Conservation (phyloP, 768 basidiomycete species). For the Pholiota microspora region DNA sequence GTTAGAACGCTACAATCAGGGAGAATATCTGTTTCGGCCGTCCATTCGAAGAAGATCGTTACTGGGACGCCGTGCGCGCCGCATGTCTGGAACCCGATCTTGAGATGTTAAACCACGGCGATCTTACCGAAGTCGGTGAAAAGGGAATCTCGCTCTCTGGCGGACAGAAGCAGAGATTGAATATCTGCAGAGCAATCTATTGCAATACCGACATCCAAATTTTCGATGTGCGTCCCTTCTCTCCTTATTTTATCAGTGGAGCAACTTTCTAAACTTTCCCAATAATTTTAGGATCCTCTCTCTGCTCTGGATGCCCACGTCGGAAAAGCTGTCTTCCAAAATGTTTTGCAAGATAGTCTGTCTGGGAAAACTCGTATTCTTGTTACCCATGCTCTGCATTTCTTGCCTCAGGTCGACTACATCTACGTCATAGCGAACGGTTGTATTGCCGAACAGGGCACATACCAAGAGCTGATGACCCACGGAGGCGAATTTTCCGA, state of each 20-base stretch:
- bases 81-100: slow-evolving; percentile 81
- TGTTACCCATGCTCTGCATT: slow-evolving; percentile 90
- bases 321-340: slow-evolving; percentile 82
- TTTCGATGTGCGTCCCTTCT: slow-evolving; percentile 67
- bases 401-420: slow-evolving; percentile 85
- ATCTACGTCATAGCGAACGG: slow-evolving; percentile 81
- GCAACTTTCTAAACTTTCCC: no score
- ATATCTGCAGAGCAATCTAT: slow-evolving; percentile 87
- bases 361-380: slow-evolving; percentile 78
- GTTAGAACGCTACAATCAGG: slow-evolving; percentile 78
- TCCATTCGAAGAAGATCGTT: slow-evolving; percentile 76
- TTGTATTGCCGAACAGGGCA: slow-evolving; percentile 74
- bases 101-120: slow-evolving; percentile 72
- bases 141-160: slow-evolving; percentile 86
- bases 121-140: slow-evolving; percentile 65
- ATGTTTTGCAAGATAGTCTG: slow-evolving; percentile 67
- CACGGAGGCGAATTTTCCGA: slow-evolving; percentile 66
- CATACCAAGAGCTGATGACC: slow-evolving; percentile 69
- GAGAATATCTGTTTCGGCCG: slow-evolving; percentile 90
- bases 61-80: slow-evolving; percentile 78
- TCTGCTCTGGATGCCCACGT: slow-evolving; percentile 92
- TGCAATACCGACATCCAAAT: slow-evolving; percentile 84
- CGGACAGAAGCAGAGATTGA: slow-evolving; percentile 76
- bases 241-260: no score
- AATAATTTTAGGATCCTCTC: slow-evolving; percentile 74